Evolutionary conservation across 192 early-diverging fungal genomes (phyloP).

Genomic region (Gamsiella multidivaricata): DNA sequence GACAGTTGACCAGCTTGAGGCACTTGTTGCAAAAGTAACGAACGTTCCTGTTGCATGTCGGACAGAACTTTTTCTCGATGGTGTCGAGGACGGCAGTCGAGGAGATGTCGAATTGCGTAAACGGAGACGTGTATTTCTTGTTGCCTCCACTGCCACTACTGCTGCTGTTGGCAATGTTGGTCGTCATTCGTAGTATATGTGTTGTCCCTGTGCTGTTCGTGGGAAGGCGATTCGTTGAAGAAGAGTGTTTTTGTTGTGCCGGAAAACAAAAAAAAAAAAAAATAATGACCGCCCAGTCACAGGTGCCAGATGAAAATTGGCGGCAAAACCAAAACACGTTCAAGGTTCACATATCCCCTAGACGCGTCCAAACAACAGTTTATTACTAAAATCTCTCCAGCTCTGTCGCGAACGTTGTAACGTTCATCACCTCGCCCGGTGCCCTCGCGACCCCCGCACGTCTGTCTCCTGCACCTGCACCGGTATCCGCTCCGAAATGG

Average conservation of each 20-base stretch:
- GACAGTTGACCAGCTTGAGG: slow-evolving; percentile 60
- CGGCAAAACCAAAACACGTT: no score
- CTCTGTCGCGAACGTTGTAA: slow-evolving; percentile 43
- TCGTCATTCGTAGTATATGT: no score
- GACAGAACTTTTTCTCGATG: slow-evolving; percentile 63
- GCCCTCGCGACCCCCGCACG: slow-evolving; percentile 1
- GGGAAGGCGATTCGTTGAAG: no score
- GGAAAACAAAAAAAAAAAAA: no score
- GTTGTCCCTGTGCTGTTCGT: no score
- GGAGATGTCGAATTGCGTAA: slow-evolving; percentile 47
- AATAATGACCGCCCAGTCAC: no score
- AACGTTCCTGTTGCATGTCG: slow-evolving; percentile 69
- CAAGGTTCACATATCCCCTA: no score
- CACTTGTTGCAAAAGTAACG: slow-evolving; percentile 84
- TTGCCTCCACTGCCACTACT: background rate
- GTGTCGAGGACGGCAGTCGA: slow-evolving; percentile 49
- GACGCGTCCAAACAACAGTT: no score
- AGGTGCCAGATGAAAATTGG: no score
- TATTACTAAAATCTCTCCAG: slow-evolving; percentile 29
- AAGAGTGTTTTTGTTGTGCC: no score
- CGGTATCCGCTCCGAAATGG: background rate
- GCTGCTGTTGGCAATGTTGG: background rate
- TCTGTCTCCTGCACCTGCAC: background rate
- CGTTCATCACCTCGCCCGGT: slow-evolving; percentile 51
- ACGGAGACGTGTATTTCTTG: slow-evolving; percentile 38